phyloP scores from a whole-genome alignment of 1,284 basidiomycete genomes.

The Tylopilus orsonianus region DNA sequence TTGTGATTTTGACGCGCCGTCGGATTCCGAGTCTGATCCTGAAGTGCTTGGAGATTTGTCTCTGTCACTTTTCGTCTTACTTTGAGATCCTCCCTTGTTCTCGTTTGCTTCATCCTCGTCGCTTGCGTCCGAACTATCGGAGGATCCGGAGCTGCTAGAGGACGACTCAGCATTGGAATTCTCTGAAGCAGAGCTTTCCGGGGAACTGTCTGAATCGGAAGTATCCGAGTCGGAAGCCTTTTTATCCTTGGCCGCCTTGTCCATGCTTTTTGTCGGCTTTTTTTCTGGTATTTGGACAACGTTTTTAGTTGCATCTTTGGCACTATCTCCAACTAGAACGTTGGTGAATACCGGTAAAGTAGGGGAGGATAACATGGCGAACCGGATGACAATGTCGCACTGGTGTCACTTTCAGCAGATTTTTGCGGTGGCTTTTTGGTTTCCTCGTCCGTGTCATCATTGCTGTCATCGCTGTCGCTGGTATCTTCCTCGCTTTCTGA shows the following conservation, averaged over 20 bases:
- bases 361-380: background rate
- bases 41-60: slow-evolving; percentile 14
- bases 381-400: slow-evolving; percentile 35
- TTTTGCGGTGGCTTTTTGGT: slow-evolving; percentile 13
- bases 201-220: slow-evolving; percentile 18
- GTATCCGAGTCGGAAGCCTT: slow-evolving; percentile 31
- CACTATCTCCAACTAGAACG: slow-evolving; percentile 8
- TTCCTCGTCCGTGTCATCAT: slow-evolving; percentile 6
- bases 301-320: background rate
- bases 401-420: slow-evolving; percentile 30
- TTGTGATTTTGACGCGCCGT: slow-evolving; percentile 9
- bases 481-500: slow-evolving; percentile 16
- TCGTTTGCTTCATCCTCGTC: slow-evolving; percentile 11
- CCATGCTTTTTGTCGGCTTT: background rate
- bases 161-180: slow-evolving; percentile 19
- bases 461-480: slow-evolving; percentile 14
- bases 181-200: slow-evolving; percentile 11
- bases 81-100: slow-evolving; percentile 1
- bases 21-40: slow-evolving; percentile 29
- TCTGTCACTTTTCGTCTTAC: slow-evolving; percentile 1
- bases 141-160: slow-evolving; percentile 14
- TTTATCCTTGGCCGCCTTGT: slow-evolving; percentile 11
- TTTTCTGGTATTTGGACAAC: slow-evolving; percentile 1
- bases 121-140: slow-evolving; percentile 15
- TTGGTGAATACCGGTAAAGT: slow-evolving; percentile 9